Evolutionary conservation across 768 basidiomycete species (phyloP), one percentile per base, ranked within the genome.

Genomic region (Pholiota microspora): DNA sequence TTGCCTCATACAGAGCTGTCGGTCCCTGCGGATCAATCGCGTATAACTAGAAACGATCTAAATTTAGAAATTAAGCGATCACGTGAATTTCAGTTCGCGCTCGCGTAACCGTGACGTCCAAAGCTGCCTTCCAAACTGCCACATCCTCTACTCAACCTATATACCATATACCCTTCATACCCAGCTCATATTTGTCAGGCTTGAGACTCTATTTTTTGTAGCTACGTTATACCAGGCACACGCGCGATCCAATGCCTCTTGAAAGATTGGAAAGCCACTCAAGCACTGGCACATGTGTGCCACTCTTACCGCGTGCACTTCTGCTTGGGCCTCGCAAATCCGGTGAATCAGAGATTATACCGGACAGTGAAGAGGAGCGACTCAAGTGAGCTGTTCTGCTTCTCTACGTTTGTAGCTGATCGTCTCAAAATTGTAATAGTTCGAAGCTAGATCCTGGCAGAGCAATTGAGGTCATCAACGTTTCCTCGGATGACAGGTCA

Each of bases 331-430:
- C 28, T 15, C 38, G 29, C 4, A 42, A 25, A 15, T 31, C 27
- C 38, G 44, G 40, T 28, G 40, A 23, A n/a, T 44, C 50, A 4
- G 51, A 51, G 18, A 23, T 80, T 40, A 66, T 77, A 32, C 73
- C 75, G 9, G 77, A 83, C 59, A 81, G 78, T 54, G 79, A 81
- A 58, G 78, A 81, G 49, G 79, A 80, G 62, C 67, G 71, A 40
- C 51, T 64, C 23, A 59, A 60, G 72, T 76, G 58, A 25, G 72
- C n/a, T n/a, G n/a, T n/a, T n/a, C n/a, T n/a, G n/a, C n/a, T 56
- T 23, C 38, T 12, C 15, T 10, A 2, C n/a, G 4, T 42, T 42
- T 8, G 4, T 42, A 28, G 23, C 27, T 13, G n/a, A 21, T 12
- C 29, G 3, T 18, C 32, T n/a, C n/a, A n/a, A 13, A 42, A 25